Conservation (phyloP, 768 basidiomycete species). For the Lanmaoa pseudosensibilis region DNA sequence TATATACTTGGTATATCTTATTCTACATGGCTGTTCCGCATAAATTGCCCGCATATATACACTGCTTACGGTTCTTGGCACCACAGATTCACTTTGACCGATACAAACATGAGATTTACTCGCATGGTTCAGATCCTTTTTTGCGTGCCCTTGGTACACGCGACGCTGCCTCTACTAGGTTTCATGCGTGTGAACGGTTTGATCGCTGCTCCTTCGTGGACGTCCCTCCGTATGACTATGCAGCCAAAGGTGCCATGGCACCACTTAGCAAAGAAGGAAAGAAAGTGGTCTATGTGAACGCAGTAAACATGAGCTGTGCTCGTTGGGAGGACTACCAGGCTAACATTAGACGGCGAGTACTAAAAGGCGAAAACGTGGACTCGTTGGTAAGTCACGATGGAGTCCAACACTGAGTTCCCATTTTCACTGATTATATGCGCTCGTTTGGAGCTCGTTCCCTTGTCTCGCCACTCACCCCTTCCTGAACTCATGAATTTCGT, state of each 20-base stretch:
- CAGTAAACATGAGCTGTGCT: conserved; percentile 65
- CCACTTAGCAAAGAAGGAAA: conserved; percentile 46
- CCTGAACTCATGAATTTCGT: conserved; percentile 85
- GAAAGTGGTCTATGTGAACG: conserved; percentile 81
- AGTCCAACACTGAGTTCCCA: neutral
- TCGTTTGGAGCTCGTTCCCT: conserved; percentile 64
- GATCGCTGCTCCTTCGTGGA: conserved; percentile 66
- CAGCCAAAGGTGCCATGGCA: conserved; percentile 3
- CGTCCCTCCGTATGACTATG: conserved; percentile 33
- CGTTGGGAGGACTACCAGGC: conserved; percentile 52
- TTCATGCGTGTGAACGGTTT: conserved; percentile 92
- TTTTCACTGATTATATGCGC: neutral
- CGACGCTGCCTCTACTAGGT: conserved; percentile 65
- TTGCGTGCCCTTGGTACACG: conserved; percentile 58
- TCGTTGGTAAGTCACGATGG: conserved; percentile 53
- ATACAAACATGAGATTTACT: conserved; percentile 77
- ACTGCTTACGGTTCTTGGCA: conserved; percentile 4
- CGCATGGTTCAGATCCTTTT: conserved; percentile 56
- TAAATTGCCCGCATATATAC: conserved; percentile 4
- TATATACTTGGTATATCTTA: neutral
- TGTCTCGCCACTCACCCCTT: conserved; percentile 84
- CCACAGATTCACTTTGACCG: conserved; percentile 84
- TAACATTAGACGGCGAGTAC: conserved; percentile 43
- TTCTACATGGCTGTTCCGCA: neutral
- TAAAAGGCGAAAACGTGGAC: conserved; percentile 48